Conservation (phyloP, 495 filamentous ascomycete genomes). For the Platismatia glauca region DNA sequence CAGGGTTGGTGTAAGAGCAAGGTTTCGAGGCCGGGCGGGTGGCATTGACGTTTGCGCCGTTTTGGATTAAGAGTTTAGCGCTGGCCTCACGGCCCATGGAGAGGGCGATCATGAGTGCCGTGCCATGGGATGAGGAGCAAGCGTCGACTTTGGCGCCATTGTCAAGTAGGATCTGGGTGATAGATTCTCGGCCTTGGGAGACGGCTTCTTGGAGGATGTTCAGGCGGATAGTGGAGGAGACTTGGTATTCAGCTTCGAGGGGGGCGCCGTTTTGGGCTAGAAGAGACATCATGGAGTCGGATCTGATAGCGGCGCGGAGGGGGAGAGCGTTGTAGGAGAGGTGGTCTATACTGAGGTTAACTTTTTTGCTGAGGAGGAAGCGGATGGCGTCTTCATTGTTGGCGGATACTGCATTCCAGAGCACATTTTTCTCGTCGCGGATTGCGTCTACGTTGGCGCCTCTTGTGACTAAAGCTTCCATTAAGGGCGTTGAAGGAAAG, state of each 20-base stretch:
- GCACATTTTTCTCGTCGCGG: slow-evolving; percentile 6
- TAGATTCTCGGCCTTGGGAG: not conserved
- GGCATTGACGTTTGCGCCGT: not conserved
- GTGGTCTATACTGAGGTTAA: not conserved
- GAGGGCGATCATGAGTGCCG: slow-evolving; percentile 7
- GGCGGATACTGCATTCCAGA: slow-evolving; percentile 2
- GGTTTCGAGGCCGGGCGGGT: not conserved
- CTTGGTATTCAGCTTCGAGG: not conserved
- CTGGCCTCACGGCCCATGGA: not conserved
- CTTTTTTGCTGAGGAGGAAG: not conserved
- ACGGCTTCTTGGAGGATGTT: slow-evolving; percentile 6
- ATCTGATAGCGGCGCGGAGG: slow-evolving; percentile 2
- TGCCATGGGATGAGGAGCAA: slow-evolving; percentile 5
- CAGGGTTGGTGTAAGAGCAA: not conserved
- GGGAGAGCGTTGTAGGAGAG: slow-evolving; percentile 2
- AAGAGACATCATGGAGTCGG: slow-evolving; percentile 8
- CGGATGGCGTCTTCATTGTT: not conserved
- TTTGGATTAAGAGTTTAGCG: not conserved
- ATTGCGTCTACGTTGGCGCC: slow-evolving; percentile 3
- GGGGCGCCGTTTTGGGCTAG: slow-evolving; percentile 1
- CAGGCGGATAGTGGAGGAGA: not conserved
- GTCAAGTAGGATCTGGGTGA: not conserved
- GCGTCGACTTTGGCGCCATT: slow-evolving; percentile 1
- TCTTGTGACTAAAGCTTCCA: slow-evolving; percentile 7
- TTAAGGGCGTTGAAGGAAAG: not conserved